Percentiles rank a stretch among this genome's conserved stretches.
Conservation (phyloP, 805 yeast species). For the Ogataea methanolica region DNA sequence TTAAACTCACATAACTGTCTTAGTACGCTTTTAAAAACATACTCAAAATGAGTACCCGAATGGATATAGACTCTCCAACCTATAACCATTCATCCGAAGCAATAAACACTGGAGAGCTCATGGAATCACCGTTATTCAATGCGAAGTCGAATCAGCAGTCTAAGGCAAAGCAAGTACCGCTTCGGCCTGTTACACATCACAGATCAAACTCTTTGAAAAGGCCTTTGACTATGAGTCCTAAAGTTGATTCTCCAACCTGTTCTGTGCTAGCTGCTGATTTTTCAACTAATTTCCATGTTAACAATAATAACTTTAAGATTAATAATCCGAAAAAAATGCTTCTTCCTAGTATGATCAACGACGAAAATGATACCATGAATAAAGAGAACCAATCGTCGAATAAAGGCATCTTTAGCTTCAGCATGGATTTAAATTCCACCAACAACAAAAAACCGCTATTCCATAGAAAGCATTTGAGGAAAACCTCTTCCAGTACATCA, state of each 20-base stretch:
- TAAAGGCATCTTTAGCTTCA: background rate
- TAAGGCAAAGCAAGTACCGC: background rate
- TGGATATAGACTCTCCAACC: conserved; percentile 26
- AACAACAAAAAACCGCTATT: conserved; percentile 7
- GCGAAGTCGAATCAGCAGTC: conserved; percentile 1
- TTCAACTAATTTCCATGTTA: conserved; percentile 34
- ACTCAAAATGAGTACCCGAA: conserved; percentile 7
- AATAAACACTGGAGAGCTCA: conserved; percentile 8
- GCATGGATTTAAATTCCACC: background rate
- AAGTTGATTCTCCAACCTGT: conserved; percentile 37
- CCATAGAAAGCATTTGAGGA: conserved; percentile 11
- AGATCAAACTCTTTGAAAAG: conserved; percentile 26
- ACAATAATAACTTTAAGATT: conserved; percentile 10
- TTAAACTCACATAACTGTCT: background rate
- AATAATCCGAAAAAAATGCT: conserved; percentile 21
- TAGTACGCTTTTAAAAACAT: background rate
- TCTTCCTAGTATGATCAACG: conserved; percentile 18
- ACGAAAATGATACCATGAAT: conserved; percentile 5
- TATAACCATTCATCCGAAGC: conserved; percentile 9
- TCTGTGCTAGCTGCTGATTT: conserved; percentile 35
- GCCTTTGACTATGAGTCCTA: conserved; percentile 30
- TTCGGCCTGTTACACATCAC: conserved; percentile 11
- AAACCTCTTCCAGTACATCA: conserved; percentile 11
- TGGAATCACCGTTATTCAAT: conserved; percentile 22
- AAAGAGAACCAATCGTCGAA: conserved; percentile 7